Evolutionary conservation across 176 grass and related monocot species (phyloP).

Genomic region (Chrysopogon serrulatus): DNA sequence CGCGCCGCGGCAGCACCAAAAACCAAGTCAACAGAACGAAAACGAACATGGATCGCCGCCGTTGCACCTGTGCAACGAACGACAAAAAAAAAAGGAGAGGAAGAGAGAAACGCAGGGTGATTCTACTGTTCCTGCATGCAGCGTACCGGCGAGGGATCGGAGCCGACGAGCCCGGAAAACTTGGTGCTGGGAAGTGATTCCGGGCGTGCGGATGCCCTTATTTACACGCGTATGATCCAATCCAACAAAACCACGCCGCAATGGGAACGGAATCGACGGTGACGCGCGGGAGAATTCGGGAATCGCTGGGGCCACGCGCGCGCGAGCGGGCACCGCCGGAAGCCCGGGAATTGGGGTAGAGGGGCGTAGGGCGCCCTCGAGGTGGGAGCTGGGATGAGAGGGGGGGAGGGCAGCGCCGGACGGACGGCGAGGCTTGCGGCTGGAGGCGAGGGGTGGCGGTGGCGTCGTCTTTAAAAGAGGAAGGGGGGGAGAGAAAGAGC

Average conservation of each 20-base stretch:
- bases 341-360: neutral
- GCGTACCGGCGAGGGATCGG: neutral
- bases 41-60: neutral
- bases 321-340: too few species aligned
- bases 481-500: neutral
- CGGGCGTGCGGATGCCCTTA: neutral
- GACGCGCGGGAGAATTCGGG: neutral
- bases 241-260: neutral
- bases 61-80: neutral
- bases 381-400: neutral
- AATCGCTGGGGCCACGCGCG: neutral
- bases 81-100: neutral
- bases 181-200: neutral
- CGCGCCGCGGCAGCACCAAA: neutral
- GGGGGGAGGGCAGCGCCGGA: neutral
- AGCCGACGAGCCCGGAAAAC: neutral
- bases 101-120: neutral
- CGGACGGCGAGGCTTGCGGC: neutral
- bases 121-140: neutral
- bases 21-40: neutral
- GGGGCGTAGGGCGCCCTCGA: neutral
- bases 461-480: constrained; percentile 16
- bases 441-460: neutral
- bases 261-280: neutral
- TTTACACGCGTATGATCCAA: neutral